phyloP scores from a whole-genome alignment of 441 rosid genomes.

The Jatropha podagrica region DNA sequence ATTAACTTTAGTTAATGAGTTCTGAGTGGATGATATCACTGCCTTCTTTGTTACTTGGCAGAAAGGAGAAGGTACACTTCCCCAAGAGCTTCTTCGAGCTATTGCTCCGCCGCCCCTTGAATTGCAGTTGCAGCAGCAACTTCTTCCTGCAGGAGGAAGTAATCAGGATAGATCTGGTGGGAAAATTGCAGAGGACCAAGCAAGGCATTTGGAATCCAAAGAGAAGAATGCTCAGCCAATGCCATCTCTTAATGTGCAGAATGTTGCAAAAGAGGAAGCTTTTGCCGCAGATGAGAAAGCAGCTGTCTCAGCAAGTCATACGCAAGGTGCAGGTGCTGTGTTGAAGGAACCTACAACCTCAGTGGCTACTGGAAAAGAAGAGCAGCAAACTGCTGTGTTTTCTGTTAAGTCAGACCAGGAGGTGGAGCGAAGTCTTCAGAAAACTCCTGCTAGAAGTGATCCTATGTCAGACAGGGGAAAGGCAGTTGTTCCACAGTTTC shows the following conservation, averaged over 20 bases:
- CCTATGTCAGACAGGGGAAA: conserved; percentile 73
- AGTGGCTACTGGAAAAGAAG: conserved; percentile 60
- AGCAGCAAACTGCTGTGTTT: conserved; percentile 58
- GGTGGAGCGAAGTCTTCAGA: conserved; percentile 58
- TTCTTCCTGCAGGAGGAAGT: conserved; percentile 55
- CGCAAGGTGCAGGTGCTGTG: conserved; percentile 45
- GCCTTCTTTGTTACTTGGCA: conserved; percentile 35
- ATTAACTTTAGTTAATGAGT: conserved; percentile 18
- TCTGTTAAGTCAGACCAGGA: conserved; percentile 79
- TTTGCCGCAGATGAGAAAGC: conserved; percentile 64
- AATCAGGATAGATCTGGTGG: conserved; percentile 64
- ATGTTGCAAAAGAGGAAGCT: conserved; percentile 61
- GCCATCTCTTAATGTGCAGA: conserved; percentile 49
- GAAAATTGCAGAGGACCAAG: conserved; percentile 63
- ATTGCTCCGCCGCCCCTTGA: conserved; percentile 94
- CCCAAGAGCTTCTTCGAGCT: conserved; percentile 94
- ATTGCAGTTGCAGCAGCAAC: conserved; percentile 56
- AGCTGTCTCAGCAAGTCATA: conserved; percentile 42
- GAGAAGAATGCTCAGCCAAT: conserved; percentile 55
- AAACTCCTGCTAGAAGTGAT: conserved; percentile 59
- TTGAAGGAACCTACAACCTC: conserved; percentile 51
- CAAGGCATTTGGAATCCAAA: conserved; percentile 52
- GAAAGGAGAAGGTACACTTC: conserved; percentile 98
- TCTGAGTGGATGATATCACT: conserved; percentile 18
- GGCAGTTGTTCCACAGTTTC: conserved; percentile 52